Conservation (phyloP, 2,329 filamentous ascomycete species). For the Sporothrix mexicana region DNA sequence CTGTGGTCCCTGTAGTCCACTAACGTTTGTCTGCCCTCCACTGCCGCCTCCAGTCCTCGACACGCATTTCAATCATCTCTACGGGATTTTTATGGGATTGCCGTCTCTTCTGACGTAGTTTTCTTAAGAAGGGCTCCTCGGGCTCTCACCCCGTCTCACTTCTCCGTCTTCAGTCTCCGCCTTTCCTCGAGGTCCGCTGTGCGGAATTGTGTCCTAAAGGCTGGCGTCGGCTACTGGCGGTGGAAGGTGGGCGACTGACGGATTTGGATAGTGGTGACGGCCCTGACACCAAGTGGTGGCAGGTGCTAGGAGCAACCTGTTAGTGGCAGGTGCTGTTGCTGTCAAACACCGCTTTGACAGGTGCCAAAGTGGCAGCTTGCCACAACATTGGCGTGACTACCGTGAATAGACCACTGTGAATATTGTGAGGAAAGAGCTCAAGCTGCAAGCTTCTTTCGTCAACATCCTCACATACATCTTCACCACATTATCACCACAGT, state of each 20-base stretch:
- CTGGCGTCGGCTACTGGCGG: conserved; percentile 31
- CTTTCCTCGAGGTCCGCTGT: background rate
- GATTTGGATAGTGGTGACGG: background rate
- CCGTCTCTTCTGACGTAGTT: background rate
- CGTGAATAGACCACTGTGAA: no score
- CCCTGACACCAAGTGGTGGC: background rate
- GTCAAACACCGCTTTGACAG: background rate
- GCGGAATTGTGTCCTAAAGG: conserved; percentile 25
- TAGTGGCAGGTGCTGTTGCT: background rate
- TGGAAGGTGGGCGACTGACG: background rate
- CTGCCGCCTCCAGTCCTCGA: no score
- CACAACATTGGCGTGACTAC: background rate
- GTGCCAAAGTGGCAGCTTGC: background rate
- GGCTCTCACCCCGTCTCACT: background rate
- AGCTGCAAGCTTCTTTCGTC: no score
- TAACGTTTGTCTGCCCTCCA: background rate
- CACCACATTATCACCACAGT: background rate
- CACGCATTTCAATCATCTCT: background rate
- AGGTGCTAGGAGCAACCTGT: background rate
- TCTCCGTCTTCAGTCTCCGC: background rate
- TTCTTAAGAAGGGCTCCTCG: background rate
- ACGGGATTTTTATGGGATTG: conserved; percentile 7
- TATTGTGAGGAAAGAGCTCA: no score
- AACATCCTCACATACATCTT: no score
- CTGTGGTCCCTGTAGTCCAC: background rate